Conservation (phyloP, 495 filamentous ascomycete species). For the Geoglossum glabrum region DNA sequence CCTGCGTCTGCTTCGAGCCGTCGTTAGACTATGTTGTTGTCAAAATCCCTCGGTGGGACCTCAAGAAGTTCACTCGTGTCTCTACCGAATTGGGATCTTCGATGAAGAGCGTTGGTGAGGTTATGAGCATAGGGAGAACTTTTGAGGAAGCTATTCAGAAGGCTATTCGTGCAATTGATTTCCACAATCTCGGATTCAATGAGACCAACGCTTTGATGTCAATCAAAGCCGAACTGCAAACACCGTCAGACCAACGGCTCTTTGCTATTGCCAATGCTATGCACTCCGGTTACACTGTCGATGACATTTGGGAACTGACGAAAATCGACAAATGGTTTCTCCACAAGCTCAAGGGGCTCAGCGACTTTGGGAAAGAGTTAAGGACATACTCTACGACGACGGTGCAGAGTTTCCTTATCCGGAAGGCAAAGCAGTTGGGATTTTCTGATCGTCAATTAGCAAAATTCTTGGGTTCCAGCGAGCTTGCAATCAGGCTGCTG, state of each 20-base stretch:
- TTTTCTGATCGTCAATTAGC: conserved; percentile 89
- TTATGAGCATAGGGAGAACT: conserved; percentile 92
- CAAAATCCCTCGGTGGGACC: conserved; percentile 95
- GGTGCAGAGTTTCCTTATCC: conserved; percentile 43
- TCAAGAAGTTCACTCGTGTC: conserved; percentile 96
- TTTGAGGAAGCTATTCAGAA: conserved; percentile 99
- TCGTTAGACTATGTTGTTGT: conserved; percentile 97
- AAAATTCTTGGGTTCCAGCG: conserved; percentile 82
- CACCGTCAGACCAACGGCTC: conserved; percentile 88
- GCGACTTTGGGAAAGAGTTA: conserved; percentile 69
- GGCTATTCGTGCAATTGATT: conserved; percentile 86
- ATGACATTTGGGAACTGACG: conserved; percentile 95
- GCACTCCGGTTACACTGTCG: conserved; percentile 76
- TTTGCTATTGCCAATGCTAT: conserved; percentile 98
- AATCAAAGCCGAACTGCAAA: conserved; percentile 88
- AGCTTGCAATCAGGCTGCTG: conserved; percentile 64
- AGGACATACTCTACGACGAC: conserved; percentile 45
- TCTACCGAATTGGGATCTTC: conserved; percentile 88
- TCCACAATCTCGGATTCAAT: conserved; percentile 87
- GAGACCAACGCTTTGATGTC: conserved; percentile 85
- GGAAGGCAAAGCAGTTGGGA: conserved; percentile 75
- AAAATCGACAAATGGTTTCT: conserved; percentile 98
- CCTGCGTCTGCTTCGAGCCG: conserved; percentile 96
- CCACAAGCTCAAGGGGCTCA: conserved; percentile 70
- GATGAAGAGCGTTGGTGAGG: conserved; percentile 99